Evolutionary conservation across 2,329 filamentous ascomycete genomes (phyloP).

Genomic region (Verticillium dahliae): DNA sequence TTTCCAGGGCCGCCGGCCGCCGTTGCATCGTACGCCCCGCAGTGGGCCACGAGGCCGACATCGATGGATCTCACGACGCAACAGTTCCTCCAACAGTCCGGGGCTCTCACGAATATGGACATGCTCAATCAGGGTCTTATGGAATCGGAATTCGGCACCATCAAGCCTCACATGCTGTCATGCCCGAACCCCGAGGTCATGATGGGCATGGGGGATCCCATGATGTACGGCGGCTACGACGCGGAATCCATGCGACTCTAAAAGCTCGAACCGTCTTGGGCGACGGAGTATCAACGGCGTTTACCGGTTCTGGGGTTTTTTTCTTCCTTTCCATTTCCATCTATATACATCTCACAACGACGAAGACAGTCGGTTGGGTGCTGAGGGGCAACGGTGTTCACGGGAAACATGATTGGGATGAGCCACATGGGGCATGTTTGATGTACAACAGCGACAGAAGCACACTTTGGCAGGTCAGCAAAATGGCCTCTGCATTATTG

Average conservation of each 20-base stretch:
- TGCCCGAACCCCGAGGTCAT: conserved; percentile 48
- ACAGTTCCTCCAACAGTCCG: conserved; percentile 31
- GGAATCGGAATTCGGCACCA: conserved; percentile 45
- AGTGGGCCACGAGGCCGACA: conserved; percentile 7
- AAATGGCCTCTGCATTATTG: neutral
- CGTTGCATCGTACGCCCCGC: conserved; percentile 16
- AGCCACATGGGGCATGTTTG: neutral
- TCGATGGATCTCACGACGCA: conserved; percentile 30
- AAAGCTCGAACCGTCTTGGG: conserved; percentile 2
- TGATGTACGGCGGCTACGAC: conserved; percentile 50
- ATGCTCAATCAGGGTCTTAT: conserved; percentile 43
- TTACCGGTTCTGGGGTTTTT: neutral
- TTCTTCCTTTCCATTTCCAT: neutral
- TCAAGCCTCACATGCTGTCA: conserved; percentile 49
- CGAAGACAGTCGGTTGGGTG: neutral
- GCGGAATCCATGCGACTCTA: conserved; percentile 34
- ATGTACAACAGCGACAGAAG: neutral
- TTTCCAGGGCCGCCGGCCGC: conserved; percentile 16
- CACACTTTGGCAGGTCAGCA: neutral
- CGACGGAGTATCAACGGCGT: neutral
- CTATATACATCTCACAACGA: neutral
- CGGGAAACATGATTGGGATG: neutral
- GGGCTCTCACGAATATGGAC: conserved; percentile 33
- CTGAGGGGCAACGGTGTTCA: neutral
- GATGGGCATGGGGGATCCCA: conserved; percentile 51